Evolutionary conservation across 2,329 filamentous ascomycete species (phyloP).

Genomic region (Cordyceps cateniannulata): DNA sequence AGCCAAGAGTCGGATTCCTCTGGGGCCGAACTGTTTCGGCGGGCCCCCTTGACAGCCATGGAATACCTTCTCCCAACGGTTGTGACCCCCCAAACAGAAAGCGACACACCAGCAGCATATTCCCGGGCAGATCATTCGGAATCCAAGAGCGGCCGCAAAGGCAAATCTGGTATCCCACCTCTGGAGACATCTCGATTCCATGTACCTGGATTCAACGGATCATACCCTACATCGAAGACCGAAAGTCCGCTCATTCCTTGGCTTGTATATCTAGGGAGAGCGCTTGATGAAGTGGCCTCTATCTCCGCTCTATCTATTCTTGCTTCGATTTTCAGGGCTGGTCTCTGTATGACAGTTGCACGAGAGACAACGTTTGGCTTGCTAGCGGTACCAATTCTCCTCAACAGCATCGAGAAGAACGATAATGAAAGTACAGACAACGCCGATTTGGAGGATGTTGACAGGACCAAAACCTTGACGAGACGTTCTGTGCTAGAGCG

Average conservation of each 20-base stretch:
- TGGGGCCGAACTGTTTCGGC: constrained; percentile 40
- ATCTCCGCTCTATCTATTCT: constrained; percentile 65
- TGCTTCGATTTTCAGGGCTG: constrained; percentile 61
- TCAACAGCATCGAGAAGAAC: constrained; percentile 49
- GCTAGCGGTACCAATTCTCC: constrained; percentile 63
- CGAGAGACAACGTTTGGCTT: constrained; percentile 60
- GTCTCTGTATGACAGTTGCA: constrained; percentile 52
- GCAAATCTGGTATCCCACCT: constrained; percentile 23
- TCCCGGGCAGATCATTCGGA: constrained; percentile 21
- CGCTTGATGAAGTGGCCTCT: constrained; percentile 50
- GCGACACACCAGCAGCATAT: constrained; percentile 19
- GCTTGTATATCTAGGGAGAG: constrained; percentile 60
- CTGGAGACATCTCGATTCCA: constrained; percentile 27
- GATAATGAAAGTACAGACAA: constrained; percentile 40
- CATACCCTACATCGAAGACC: constrained; percentile 45
- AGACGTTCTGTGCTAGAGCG: constrained; percentile 52
- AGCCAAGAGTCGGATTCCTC: constrained; percentile 49
- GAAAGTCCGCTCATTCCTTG: constrained; percentile 69
- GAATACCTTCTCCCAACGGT: constrained; percentile 58
- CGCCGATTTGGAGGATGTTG: constrained; percentile 38
- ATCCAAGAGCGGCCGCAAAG: constrained; percentile 23
- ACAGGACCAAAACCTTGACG: constrained; percentile 29
- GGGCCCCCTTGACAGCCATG: constrained; percentile 50
- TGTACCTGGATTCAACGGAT: constrained; percentile 20
- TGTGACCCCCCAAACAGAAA: constrained; percentile 35